Base-by-base conservation (phyloP, 257 asterid species). In the Nemophila menziesii region DNA sequence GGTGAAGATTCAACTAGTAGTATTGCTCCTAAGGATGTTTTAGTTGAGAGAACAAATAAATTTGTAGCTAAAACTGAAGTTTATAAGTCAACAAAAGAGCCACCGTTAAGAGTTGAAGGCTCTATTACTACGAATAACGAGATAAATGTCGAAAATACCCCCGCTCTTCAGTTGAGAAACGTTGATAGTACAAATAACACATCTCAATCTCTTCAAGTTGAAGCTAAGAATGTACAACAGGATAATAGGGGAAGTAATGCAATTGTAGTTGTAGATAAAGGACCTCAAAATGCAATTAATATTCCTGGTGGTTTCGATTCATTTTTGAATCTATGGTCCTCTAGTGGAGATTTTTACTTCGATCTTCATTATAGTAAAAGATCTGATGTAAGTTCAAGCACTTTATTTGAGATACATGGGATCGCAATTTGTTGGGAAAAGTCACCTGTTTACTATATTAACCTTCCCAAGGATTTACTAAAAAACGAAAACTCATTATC, bases 391-490 rank as follows among this genome's bases (percentile, higher is more conserved):
- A 75, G 65, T 64, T 49, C 75, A 52, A 47, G 44, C 40, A 63
- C 76, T 50, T 86, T 93, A 54, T 84, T 80, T 63, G 98, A 89
- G 67, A 60, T 89, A 58, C 83, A 78, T 46, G 98, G 98, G 54
- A 70, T 89, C 37, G 92, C 94, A 50, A 52, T 89, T 70, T 84
- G 95, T 62, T 89, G 95, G 98, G 79, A 76, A 41, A 65, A 65
- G 27, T 84, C 95, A 46, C 87, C 95, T 19, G 94, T 89, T 41
- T 84, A 84, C 66, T 89, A 89, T 66, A 48, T 89, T 42, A 78
- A 65, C 67, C 48, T 89, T 66, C 87, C 94, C 16, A 89, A 75
- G 78, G 98, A 89, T 67, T 72, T 87, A 51, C 62, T 74, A 43
- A 68, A 56, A 70, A 54, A 53, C 45, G 72, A 52, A 56, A 65